Evolutionary conservation across 2,329 filamentous ascomycete species (phyloP).

Genomic region (Calonectria hawksworthii): DNA sequence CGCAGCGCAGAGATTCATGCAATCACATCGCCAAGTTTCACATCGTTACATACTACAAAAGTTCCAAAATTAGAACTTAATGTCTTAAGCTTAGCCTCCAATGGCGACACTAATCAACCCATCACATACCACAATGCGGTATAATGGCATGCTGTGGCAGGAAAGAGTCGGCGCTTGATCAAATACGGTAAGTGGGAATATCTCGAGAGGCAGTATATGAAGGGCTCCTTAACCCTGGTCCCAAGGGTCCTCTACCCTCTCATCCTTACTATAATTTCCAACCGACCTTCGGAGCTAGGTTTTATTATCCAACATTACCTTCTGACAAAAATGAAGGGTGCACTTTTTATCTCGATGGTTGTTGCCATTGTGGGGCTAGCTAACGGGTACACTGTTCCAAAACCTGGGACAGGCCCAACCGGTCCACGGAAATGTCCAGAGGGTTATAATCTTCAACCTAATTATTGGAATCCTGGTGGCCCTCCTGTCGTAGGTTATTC

Average conservation of each 20-base stretch:
- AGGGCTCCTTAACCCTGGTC: too few relatives aligned
- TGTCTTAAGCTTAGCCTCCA: background rate
- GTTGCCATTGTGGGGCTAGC: background rate
- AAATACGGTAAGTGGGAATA: background rate
- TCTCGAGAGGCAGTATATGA: too few relatives aligned
- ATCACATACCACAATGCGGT: background rate
- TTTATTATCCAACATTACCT: background rate
- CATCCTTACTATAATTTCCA: background rate
- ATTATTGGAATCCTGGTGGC: background rate
- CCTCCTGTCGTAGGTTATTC: background rate
- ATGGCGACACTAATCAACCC: background rate
- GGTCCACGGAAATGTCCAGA: too few relatives aligned
- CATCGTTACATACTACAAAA: background rate
- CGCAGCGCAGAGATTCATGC: background rate
- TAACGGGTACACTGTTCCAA: background rate
- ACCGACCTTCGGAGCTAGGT: too few relatives aligned
- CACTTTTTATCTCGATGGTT: background rate
- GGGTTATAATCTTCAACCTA: background rate
- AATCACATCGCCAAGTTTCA: background rate
- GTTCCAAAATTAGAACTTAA: background rate
- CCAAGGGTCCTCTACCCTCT: too few relatives aligned
- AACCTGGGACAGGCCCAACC: background rate
- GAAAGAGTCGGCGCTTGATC: background rate
- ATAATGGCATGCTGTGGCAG: background rate
- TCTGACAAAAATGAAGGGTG: background rate